Evolutionary conservation across 2,329 filamentous ascomycete genomes (phyloP), one percentile per base, ranked within the genome.

Genomic region (Arthrobotrys pseudoclavata): DNA sequence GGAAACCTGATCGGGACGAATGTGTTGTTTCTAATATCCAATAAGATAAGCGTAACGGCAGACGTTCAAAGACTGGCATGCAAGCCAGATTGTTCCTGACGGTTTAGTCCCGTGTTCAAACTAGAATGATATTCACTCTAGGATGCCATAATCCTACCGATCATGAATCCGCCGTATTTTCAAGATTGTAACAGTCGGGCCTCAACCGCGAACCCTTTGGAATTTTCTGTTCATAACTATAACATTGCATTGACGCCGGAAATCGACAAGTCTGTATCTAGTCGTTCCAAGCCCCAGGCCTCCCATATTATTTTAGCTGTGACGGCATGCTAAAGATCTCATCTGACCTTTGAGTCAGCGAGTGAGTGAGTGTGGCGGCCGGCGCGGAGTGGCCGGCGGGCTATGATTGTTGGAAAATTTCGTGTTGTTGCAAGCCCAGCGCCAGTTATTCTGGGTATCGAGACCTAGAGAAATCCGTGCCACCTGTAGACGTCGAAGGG

Each of bases 1-100:
- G 37, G 22, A 29, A 12, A 3, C n/a, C 1, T 15, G 13, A 7
- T 9, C 4, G 2, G 22, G 26, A 40, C 2, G n/a, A 60, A 60
- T 60, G 55, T 42, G 55, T 60, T 60, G 55, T 60, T 42, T 26
- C 31, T 24, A 60, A 42, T 24, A 42, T 60, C 31, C 55, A 60
- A 60, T 34, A 60, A 57, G 22, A 13, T 12, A 1, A 9, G 40
- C 40, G 13, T 18, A 5, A n/a, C 15, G 40, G n/a, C n/a, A 5
- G 13, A 18, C 3, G 40, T 18, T 52, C 34, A 37, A 37, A 6
- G 10, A 12, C 34, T 37, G 10, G 34, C 34, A 37, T 7, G 34
- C 34, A 7, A 37, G 34, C 34, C 10, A 9, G 10, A 37, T 7
- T 9, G 34, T 13, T 2, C 7, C 34, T 37, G 10, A 37, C 10